A percentile compares a stretch with the other conserved stretches of the same genome.
Evolutionary conservation across 768 basidiomycete species (phyloP).

Genomic region (Mycena rebaudengoi): DNA sequence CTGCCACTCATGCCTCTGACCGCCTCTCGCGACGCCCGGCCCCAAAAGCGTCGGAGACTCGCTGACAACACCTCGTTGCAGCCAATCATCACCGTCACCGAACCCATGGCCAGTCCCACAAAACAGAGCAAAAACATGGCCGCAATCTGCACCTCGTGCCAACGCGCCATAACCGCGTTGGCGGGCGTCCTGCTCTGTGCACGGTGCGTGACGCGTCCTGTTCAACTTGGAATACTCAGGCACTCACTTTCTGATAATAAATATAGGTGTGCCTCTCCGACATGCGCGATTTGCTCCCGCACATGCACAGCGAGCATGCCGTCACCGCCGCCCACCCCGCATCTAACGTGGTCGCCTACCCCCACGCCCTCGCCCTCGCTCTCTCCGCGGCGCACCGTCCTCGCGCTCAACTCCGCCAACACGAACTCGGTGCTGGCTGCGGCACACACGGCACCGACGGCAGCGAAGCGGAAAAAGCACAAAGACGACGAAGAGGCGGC

Average conservation of each 20-base stretch:
- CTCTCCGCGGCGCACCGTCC: slow-evolving; percentile 41
- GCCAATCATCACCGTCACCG: background rate
- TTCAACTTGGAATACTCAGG: background rate
- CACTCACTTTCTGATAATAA: background rate
- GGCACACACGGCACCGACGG: slow-evolving; percentile 13
- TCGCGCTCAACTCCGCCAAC: slow-evolving; percentile 39
- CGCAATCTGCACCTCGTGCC: slow-evolving; percentile 26
- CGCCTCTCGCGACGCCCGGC: slow-evolving; percentile 8
- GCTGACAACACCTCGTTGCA: slow-evolving; percentile 3
- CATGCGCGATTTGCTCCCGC: slow-evolving; percentile 55
- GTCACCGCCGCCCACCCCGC: slow-evolving; percentile 49
- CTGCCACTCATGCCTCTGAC: too few relatives aligned
- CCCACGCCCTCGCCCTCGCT: slow-evolving; percentile 42
- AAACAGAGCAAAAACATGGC: background rate
- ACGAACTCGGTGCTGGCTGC: too few relatives aligned
- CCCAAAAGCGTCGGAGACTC: slow-evolving; percentile 19
- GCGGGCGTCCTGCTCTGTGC: slow-evolving; percentile 16
- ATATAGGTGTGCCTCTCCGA: slow-evolving; percentile 47
- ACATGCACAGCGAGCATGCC: slow-evolving; percentile 48
- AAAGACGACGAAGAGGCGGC: slow-evolving; percentile 27
- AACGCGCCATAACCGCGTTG: slow-evolving; percentile 20
- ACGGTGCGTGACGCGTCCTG: slow-evolving; percentile 2
- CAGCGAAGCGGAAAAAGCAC: slow-evolving; percentile 39
- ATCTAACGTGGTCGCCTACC: slow-evolving; percentile 47
- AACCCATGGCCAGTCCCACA: background rate